Percentiles rank a stretch among this genome's conserved stretches.
Evolutionary conservation across 345 rosid genomes (phyloP).

Genomic region (Populus davidiana): DNA sequence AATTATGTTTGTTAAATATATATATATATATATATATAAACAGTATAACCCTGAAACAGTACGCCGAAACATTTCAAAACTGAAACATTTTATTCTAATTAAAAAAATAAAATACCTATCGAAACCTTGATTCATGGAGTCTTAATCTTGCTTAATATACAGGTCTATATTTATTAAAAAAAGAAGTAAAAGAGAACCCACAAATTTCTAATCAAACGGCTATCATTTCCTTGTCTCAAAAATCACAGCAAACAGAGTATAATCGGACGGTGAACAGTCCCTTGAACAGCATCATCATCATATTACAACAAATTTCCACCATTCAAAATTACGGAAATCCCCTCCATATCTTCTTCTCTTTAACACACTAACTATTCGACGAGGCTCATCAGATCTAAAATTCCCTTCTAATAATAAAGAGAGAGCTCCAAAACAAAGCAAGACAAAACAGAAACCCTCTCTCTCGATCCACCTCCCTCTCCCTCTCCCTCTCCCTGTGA

Average conservation of each 20-base stretch:
- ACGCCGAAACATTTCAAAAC: too few species aligned
- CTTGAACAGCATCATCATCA: conserved; percentile 4
- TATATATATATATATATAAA: too few species aligned
- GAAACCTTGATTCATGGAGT: too few species aligned
- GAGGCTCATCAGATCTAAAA: neutral
- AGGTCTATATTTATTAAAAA: neutral
- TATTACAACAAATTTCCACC: neutral
- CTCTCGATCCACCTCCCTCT: neutral
- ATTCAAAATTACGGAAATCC: neutral
- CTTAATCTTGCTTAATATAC: neutral
- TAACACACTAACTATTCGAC: neutral
- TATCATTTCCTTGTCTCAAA: neutral
- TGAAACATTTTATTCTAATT: too few species aligned
- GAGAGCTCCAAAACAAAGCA: neutral
- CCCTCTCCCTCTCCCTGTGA: neutral
- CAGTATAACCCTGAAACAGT: too few species aligned
- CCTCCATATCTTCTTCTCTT: neutral
- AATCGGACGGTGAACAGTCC: neutral
- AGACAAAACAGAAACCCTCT: neutral
- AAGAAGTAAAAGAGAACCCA: conserved; percentile 7
- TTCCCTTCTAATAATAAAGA: neutral
- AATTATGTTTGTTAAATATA: too few species aligned
- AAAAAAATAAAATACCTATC: too few species aligned
- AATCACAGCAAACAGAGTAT: neutral
- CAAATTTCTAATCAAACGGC: conserved; percentile 13